A percentile compares a stretch with the other conserved stretches of the same genome.
Evolutionary conservation across 495 filamentous ascomycete genomes (phyloP).

Genomic region (Choiromyces venosus): DNA sequence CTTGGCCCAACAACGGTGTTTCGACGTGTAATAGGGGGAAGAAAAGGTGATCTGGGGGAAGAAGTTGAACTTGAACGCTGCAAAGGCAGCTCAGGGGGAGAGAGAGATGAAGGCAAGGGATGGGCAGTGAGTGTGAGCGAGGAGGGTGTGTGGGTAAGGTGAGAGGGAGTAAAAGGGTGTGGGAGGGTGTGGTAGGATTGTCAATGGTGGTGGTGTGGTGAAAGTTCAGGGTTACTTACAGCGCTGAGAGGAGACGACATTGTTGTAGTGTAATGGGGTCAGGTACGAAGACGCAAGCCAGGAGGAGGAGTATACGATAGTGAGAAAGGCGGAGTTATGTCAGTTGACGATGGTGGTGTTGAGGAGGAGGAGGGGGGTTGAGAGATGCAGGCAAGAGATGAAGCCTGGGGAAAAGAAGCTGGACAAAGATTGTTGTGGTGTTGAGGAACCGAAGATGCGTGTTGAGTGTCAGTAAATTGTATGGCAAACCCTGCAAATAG

Average conservation of each 20-base stretch:
- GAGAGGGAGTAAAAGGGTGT: conserved; percentile 32
- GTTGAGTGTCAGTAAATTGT: conserved; percentile 18
- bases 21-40: not conserved
- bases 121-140: conserved; percentile 21
- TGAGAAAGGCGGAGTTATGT: conserved; percentile 36
- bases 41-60: not conserved
- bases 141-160: conserved; percentile 28
- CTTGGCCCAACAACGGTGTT: not conserved
- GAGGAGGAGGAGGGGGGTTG: conserved; percentile 7
- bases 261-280: conserved; percentile 10
- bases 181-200: conserved; percentile 35
- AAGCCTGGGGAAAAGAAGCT: conserved; percentile 20
- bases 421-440: conserved; percentile 31
- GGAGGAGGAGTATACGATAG: conserved; percentile 33
- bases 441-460: conserved; percentile 24
- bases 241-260: conserved; percentile 41
- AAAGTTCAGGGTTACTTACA: conserved; percentile 43
- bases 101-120: conserved; percentile 21
- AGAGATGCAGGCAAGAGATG: conserved; percentile 32
- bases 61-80: not conserved
- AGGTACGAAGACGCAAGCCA: conserved; percentile 29
- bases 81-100: conserved; percentile 33
- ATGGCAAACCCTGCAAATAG: conserved; percentile 16
- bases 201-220: not conserved
- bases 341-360: conserved; percentile 7